phyloP scores from a whole-genome alignment of 768 basidiomycete species.

The Kwoniella heveanensis region DNA sequence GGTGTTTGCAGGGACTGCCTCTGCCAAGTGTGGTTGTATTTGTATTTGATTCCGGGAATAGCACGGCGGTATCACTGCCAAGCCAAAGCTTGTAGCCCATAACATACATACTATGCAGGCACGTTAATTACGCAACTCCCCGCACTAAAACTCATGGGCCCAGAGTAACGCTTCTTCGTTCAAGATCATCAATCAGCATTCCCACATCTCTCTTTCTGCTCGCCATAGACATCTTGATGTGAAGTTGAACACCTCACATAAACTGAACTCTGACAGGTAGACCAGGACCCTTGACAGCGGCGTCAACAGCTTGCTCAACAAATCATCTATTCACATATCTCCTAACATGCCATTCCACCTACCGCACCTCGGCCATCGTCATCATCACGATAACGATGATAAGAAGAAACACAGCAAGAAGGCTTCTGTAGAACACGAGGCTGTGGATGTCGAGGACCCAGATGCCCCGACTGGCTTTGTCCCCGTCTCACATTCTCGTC shows the following conservation, averaged over 20 bases:
- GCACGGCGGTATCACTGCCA: too few species aligned
- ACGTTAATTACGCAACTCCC: neutral
- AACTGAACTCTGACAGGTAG: too few species aligned
- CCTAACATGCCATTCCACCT: slow-evolving; percentile 32
- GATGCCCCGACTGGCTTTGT: slow-evolving; percentile 15
- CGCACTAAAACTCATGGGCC: neutral
- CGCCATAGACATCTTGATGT: too few species aligned
- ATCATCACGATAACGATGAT: slow-evolving; percentile 12
- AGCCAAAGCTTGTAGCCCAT: too few species aligned
- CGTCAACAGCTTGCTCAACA: too few species aligned
- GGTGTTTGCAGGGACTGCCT: neutral
- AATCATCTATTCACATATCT: too few species aligned
- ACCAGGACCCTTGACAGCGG: too few species aligned
- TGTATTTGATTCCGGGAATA: neutral
- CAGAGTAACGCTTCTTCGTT: too few species aligned
- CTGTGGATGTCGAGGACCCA: neutral
- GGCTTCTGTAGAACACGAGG: neutral
- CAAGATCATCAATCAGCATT: too few species aligned
- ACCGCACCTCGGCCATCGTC: slow-evolving; percentile 20
- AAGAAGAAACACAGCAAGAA: slow-evolving; percentile 4
- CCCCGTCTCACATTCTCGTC: neutral
- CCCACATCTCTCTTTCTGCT: too few species aligned
- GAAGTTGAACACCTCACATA: too few species aligned
- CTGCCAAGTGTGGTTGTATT: neutral
- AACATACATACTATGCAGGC: too few species aligned